Percentiles rank a stretch among this genome's conserved stretches.
These are phyloP conservation scores for Penicillium riverlandense DNA, from an alignment of 495 filamentous ascomycete species.

Conservation along the genomic window DNA sequence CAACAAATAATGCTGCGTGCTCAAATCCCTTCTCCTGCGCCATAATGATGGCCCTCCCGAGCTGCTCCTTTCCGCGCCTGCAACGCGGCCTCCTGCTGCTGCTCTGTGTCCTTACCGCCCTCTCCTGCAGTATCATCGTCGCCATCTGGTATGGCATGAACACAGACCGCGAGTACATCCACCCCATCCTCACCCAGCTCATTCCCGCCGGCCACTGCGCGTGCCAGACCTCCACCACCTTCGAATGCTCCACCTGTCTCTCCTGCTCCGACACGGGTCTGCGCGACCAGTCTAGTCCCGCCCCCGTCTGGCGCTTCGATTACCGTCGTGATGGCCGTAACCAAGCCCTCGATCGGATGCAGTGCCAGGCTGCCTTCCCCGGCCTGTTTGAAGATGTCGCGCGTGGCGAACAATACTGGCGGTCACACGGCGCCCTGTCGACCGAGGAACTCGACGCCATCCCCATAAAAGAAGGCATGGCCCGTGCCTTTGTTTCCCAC, in stretches of 20 bases:
- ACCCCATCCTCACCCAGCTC: constrained; percentile 30
- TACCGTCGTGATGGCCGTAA: constrained; percentile 30
- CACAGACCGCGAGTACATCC: constrained; percentile 29
- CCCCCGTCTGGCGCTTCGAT: constrained; percentile 26
- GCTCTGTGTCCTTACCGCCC: constrained; percentile 9
- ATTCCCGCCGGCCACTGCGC: constrained; percentile 36
- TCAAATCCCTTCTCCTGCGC: neutral
- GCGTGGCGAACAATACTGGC: constrained; percentile 28
- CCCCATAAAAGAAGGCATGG: constrained; percentile 25
- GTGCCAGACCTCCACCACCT: constrained; percentile 33
- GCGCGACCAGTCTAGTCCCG: constrained; percentile 3
- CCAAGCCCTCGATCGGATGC: constrained; percentile 21
- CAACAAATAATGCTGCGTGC: neutral
- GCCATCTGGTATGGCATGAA: constrained; percentile 35
- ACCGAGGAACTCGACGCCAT: constrained; percentile 27
- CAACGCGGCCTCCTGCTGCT: constrained; percentile 19
- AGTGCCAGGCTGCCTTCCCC: constrained; percentile 40
- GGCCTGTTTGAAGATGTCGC: constrained; percentile 39
- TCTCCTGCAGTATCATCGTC: constrained; percentile 12
- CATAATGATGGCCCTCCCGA: constrained; percentile 19
- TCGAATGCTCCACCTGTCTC: constrained; percentile 33
- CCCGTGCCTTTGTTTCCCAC: constrained; percentile 22
- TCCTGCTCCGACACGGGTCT: constrained; percentile 19
- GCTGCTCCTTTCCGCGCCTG: constrained; percentile 15
- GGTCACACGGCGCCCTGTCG: constrained; percentile 14